Conservation (phyloP, 2,329 filamentous ascomycete species). For the Madurella mycetomatis region DNA sequence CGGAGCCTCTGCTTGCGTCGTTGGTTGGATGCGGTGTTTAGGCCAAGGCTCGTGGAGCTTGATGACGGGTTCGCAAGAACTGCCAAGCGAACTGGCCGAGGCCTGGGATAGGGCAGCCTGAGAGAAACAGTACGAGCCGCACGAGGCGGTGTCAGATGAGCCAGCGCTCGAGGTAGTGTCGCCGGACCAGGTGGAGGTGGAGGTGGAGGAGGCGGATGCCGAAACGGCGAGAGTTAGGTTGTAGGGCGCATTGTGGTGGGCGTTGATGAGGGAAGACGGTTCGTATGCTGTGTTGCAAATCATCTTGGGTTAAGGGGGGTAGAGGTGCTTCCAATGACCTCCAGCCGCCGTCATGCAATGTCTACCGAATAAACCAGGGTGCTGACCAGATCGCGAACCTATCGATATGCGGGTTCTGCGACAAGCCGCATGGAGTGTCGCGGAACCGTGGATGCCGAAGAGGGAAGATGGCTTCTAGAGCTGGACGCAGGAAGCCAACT, state of each 20-base stretch:
- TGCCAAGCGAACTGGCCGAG: slow-evolving; percentile 29
- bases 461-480: slow-evolving; percentile 42
- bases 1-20: slow-evolving; percentile 45
- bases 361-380: slow-evolving; percentile 32
- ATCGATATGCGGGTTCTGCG: slow-evolving; percentile 41
- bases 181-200: slow-evolving; percentile 76
- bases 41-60: slow-evolving; percentile 31
- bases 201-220: slow-evolving; percentile 70
- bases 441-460: slow-evolving; percentile 42
- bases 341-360: slow-evolving; percentile 34
- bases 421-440: slow-evolving; percentile 38
- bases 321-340: slow-evolving; percentile 25
- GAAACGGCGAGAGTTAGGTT: slow-evolving; percentile 68
- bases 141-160: slow-evolving; percentile 47
- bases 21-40: slow-evolving; percentile 26
- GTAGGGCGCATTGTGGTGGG: slow-evolving; percentile 56
- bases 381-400: slow-evolving; percentile 35
- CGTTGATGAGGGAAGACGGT: slow-evolving; percentile 49
- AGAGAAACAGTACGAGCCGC: slow-evolving; percentile 39
- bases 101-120: slow-evolving; percentile 32
- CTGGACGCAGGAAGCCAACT: slow-evolving; percentile 39
- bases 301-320: slow-evolving; percentile 49
- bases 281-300: slow-evolving; percentile 45
- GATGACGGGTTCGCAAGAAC: slow-evolving; percentile 25
- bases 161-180: slow-evolving; percentile 61